phyloP scores from a whole-genome alignment of 2,329 filamentous ascomycete genomes.

The Aspergillus thermomutatus region DNA sequence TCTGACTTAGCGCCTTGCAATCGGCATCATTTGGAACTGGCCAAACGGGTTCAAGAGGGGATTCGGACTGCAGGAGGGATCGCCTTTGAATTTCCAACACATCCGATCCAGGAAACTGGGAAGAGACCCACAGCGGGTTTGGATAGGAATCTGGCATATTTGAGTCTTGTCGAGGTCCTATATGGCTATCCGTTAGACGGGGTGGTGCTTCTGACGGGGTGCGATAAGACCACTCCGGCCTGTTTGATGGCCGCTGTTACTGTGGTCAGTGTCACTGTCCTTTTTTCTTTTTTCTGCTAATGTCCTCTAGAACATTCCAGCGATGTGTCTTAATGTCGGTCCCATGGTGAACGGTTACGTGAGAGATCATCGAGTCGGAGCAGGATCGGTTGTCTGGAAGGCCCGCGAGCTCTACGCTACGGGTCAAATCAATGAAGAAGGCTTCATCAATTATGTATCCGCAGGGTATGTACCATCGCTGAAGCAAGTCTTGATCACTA shows the following conservation, averaged over 20 bases:
- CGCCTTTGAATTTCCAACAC: conserved; percentile 51
- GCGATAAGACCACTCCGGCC: conserved; percentile 53
- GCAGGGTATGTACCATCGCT: conserved; percentile 29
- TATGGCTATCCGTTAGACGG: conserved; percentile 50
- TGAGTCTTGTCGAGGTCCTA: conserved; percentile 49
- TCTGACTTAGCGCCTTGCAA: conserved; percentile 52
- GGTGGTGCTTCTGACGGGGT: conserved; percentile 51
- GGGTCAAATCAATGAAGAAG: conserved; percentile 45
- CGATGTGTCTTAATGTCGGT: conserved; percentile 52
- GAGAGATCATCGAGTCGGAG: conserved; percentile 41
- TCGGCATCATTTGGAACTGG: conserved; percentile 48
- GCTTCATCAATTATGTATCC: conserved; percentile 47
- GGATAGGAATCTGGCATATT: conserved; percentile 50
- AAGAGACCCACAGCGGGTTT: conserved; percentile 49
- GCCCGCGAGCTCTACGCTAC: conserved; percentile 48
- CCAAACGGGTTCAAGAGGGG: conserved; percentile 50
- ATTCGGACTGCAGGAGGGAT: conserved; percentile 50
- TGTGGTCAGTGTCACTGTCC: conserved; percentile 34
- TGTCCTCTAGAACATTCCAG: conserved; percentile 44
- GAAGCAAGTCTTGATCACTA: background rate
- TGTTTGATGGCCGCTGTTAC: conserved; percentile 52
- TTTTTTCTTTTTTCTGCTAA: conserved; percentile 4
- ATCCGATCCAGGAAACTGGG: conserved; percentile 51
- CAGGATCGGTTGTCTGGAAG: conserved; percentile 49
- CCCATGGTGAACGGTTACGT: conserved; percentile 52